A percentile compares a stretch with the other conserved stretches of the same genome.
Conservation (phyloP, 345 rosid species). For the Eucalyptus marginata region DNA sequence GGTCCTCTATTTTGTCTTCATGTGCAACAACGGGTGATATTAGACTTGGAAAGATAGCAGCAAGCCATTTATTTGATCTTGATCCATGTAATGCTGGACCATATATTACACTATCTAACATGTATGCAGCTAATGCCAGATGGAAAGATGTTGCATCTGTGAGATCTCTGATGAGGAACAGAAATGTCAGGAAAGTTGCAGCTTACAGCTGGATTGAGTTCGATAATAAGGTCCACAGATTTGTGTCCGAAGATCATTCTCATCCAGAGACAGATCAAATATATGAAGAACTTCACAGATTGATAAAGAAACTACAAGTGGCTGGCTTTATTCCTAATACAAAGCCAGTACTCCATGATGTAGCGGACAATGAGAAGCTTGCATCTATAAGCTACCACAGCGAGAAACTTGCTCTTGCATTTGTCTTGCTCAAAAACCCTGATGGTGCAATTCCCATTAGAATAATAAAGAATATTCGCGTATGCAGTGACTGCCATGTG, state of each 20-base stretch:
- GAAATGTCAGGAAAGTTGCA: conserved; percentile 39
- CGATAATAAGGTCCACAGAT: conserved; percentile 35
- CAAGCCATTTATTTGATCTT: conserved; percentile 27
- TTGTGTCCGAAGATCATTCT: conserved; percentile 41
- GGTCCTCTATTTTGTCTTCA: conserved; percentile 43
- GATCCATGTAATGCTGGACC: conserved; percentile 45
- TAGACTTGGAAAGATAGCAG: conserved; percentile 41
- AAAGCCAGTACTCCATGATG: conserved; percentile 36
- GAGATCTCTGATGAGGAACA: conserved; percentile 41
- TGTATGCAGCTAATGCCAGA: conserved; percentile 43
- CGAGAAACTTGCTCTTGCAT: conserved; percentile 58
- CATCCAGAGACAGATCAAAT: conserved; percentile 36
- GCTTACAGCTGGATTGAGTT: conserved; percentile 58
- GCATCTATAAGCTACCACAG: conserved; percentile 44
- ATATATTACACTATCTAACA: conserved; percentile 47
- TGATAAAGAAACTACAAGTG: conserved; percentile 25
- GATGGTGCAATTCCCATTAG: conserved; percentile 22
- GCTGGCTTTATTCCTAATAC: conserved; percentile 34
- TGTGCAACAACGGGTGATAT: conserved; percentile 24
- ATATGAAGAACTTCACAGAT: conserved; percentile 20
- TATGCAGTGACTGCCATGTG: conserved; percentile 44
- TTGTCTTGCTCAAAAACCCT: conserved; percentile 29
- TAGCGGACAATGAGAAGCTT: conserved; percentile 37
- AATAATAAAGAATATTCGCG: conserved; percentile 57
- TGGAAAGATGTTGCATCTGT: conserved; percentile 49